phyloP scores from a whole-genome alignment of 1,284 basidiomycete genomes.

The Cryptococcus sp. region DNA sequence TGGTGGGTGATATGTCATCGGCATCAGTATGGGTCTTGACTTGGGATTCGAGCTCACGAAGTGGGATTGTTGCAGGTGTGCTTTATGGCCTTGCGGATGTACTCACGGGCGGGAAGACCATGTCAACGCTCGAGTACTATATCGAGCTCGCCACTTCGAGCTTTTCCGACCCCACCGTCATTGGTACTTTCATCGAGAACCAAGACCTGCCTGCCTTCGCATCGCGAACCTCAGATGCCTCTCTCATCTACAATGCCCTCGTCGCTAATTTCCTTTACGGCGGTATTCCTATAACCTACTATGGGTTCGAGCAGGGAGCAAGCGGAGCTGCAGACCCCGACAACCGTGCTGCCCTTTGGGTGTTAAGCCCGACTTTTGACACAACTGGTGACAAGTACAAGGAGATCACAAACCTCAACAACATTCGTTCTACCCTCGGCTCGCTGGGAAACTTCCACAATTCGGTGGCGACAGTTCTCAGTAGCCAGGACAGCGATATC shows the following conservation, averaged over 20 bases:
- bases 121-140: slow-evolving; percentile 59
- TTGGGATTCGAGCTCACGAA: too few species aligned
- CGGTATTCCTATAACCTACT: slow-evolving; percentile 61
- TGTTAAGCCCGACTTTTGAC: slow-evolving; percentile 59
- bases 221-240: slow-evolving; percentile 53
- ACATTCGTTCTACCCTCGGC: slow-evolving; percentile 68
- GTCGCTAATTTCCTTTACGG: slow-evolving; percentile 65
- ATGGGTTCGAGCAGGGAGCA: slow-evolving; percentile 70
- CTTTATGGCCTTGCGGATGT: slow-evolving; percentile 24
- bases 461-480: slow-evolving; percentile 61
- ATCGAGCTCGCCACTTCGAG: slow-evolving; percentile 59
- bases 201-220: slow-evolving; percentile 74
- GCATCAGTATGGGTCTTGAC: background rate
- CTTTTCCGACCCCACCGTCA: slow-evolving; percentile 56
- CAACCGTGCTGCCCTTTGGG: slow-evolving; percentile 75
- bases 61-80: slow-evolving; percentile 28
- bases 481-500: slow-evolving; percentile 61
- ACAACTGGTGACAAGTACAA: slow-evolving; percentile 58
- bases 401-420: slow-evolving; percentile 65
- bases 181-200: slow-evolving; percentile 79
- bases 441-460: slow-evolving; percentile 45
- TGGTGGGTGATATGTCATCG: slow-evolving; percentile 12
- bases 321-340: slow-evolving; percentile 50
- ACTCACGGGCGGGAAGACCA: slow-evolving; percentile 52
- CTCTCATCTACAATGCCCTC: slow-evolving; percentile 61